Base-by-base conservation (phyloP, 2,329 filamentous ascomycete genomes). In the Akanthomyces uredinophilus region DNA sequence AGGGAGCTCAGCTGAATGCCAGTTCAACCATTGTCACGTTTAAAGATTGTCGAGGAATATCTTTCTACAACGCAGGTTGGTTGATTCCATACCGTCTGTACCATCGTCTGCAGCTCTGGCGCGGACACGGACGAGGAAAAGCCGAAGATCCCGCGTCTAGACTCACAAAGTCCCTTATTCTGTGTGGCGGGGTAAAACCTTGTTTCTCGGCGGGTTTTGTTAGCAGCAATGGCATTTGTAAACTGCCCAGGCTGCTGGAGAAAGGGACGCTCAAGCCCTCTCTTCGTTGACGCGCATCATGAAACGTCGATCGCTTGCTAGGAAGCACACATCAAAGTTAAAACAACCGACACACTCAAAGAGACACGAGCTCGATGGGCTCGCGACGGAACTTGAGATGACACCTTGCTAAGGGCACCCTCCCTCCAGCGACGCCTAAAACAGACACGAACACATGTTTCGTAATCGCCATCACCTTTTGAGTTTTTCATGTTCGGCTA, bases 111-210 rank as follows among this genome's bases (percentile, higher is more conserved):
- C 18, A 43, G 13, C 39, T 18, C 39, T 43, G 14, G 39, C 18
- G 14, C 5, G 39, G 5, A 29, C 6, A 6, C 27, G 27, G 27
- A 29, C 1, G 27, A 29, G 6, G 27, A 29, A 29, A 29, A 29
- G 27, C 27, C 27, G 27, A 29, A 29, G 27, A 29, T 29, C 27
- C 27, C 27, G 27, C 27, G 27, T 29, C 27, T 29, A 29, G 27
- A 29, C 27, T 5, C 27, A 29, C 27, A 4, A 29, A 29, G 4
- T 29, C 27, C 4, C 27, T 1, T 43, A 14, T 50, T 50, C 24
- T 50, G 24, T 50, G 47, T 29, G 27, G 37, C 37, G 52, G 52
- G 37, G 52, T 55, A 47, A 57, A 58, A 58, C 44, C 56, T 50
- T 50, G 56, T 50, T 27, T 59, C 44, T 50, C 46, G 44, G 46